Conservation (phyloP, 2,329 filamentous ascomycete species). For the Colletotrichum orchidophilum region DNA sequence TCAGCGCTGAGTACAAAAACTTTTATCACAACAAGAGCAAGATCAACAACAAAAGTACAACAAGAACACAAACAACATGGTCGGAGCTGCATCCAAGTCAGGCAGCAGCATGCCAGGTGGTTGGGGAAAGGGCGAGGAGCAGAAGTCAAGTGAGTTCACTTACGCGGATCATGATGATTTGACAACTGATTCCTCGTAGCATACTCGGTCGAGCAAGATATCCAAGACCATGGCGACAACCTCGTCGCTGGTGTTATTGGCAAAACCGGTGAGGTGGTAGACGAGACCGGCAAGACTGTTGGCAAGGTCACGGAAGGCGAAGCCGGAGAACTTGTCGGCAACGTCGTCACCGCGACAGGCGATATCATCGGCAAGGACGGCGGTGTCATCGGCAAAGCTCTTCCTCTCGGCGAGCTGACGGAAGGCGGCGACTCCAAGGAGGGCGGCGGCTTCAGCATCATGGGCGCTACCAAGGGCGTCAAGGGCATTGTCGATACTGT, state of each 20-base stretch:
- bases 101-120: constrained; percentile 39
- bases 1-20: constrained; percentile 14
- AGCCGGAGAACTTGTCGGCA: constrained; percentile 51
- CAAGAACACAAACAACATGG: not conserved
- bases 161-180: not conserved
- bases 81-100: constrained; percentile 31
- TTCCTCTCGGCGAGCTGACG: constrained; percentile 47
- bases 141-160: constrained; percentile 42
- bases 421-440: constrained; percentile 50
- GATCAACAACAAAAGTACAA: not conserved
- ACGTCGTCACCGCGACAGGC: constrained; percentile 47
- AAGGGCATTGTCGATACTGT: constrained; percentile 35
- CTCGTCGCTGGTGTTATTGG: constrained; percentile 54
- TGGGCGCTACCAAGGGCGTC: constrained; percentile 41
- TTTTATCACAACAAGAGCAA: constrained; percentile 33
- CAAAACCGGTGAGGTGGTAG: constrained; percentile 55
- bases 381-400: constrained; percentile 53
- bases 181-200: not conserved
- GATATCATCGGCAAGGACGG: constrained; percentile 48
- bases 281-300: constrained; percentile 53
- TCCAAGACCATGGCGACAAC: constrained; percentile 41
- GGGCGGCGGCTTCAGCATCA: constrained; percentile 40
- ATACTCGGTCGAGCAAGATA: constrained; percentile 31
- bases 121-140: constrained; percentile 43
- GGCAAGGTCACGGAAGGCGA: constrained; percentile 54